phyloP scores from a whole-genome alignment of 2,329 filamentous ascomycete species.

The Colletotrichum navitas region DNA sequence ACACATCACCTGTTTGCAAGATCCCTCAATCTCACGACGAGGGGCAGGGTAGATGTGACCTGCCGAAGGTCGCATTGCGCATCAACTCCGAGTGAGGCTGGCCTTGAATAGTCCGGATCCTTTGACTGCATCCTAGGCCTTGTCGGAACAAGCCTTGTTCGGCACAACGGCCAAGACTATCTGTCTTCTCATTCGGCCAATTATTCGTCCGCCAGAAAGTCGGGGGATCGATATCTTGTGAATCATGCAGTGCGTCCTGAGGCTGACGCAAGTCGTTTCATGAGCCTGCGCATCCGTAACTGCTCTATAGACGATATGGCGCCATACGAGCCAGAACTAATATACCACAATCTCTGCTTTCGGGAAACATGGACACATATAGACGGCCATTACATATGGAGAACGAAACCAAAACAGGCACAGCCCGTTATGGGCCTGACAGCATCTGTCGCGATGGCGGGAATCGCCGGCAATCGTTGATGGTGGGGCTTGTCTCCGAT shows the following conservation, averaged over 20 bases:
- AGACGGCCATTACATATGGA: background rate
- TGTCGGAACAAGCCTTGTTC: background rate
- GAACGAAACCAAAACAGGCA: background rate
- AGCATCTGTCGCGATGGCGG: background rate
- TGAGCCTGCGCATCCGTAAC: background rate
- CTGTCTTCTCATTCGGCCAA: background rate
- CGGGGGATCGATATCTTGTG: background rate
- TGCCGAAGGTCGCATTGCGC: background rate
- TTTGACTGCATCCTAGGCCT: background rate
- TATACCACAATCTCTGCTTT: background rate
- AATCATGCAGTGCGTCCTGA: background rate
- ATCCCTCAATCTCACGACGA: background rate
- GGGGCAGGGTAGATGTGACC: background rate
- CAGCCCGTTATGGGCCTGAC: background rate
- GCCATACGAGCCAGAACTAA: background rate
- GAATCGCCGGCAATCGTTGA: too few relatives aligned
- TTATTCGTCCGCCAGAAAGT: background rate
- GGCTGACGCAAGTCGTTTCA: constrained; percentile 1
- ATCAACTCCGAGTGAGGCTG: background rate
- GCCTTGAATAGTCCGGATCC: background rate
- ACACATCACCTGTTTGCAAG: background rate
- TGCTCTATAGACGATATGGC: background rate
- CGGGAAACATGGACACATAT: background rate
- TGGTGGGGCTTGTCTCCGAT: too few relatives aligned
- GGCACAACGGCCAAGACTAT: background rate